These are phyloP conservation scores for Carex scoparia DNA, from an alignment of 176 grass and related monocot genomes.

Conservation along the genomic window DNA sequence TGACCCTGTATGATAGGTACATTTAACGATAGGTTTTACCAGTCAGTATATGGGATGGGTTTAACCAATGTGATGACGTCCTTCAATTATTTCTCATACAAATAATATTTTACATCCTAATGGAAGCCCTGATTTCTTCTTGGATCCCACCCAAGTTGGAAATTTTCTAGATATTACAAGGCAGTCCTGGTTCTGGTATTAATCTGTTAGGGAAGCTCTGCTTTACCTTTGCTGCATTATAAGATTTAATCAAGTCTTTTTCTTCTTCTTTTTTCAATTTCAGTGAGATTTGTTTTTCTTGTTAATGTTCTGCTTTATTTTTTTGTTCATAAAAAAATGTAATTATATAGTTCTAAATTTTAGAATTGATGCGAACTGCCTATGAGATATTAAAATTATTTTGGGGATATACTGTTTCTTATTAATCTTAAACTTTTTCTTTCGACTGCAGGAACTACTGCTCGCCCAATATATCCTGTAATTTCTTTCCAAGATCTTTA, in stretches of 20 bases:
- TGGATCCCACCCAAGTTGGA: neutral
- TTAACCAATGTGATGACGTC: too few species aligned
- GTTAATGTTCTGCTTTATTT: neutral
- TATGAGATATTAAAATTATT: neutral
- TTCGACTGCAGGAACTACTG: neutral
- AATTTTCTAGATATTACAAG: neutral
- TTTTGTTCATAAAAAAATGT: neutral
- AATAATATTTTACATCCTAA: neutral
- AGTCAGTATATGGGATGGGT: too few species aligned
- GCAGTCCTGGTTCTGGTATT: neutral
- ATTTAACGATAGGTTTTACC: too few species aligned
- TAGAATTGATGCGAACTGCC: neutral
- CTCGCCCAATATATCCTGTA: neutral
- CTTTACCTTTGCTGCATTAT: neutral
- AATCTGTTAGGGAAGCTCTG: neutral
- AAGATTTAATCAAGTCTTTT: neutral
- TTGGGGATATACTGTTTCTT: neutral
- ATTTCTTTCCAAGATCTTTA: neutral
- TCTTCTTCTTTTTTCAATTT: neutral
- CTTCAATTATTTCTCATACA: neutral
- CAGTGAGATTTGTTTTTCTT: neutral
- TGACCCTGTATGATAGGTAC: too few species aligned
- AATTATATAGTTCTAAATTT: neutral
- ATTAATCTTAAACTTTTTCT: neutral
- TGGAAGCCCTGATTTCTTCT: neutral